Percentiles rank a stretch among this genome's conserved stretches.
phyloP scores from a whole-genome alignment of 176 grass and related monocot species.

The Triticum urartu region DNA sequence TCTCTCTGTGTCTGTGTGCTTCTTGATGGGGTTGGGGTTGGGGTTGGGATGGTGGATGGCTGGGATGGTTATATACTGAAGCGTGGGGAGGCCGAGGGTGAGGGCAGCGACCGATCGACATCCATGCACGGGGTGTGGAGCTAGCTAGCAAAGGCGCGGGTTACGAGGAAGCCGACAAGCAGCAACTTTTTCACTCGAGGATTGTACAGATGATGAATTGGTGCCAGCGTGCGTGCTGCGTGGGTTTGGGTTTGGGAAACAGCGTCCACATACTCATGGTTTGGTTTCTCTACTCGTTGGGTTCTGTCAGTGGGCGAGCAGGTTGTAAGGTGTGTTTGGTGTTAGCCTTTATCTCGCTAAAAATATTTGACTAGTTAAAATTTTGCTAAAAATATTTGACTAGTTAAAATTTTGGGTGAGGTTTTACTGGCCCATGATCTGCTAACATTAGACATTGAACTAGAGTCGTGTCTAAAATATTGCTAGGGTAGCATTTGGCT shows the following conservation, averaged over 20 bases:
- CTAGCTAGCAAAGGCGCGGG: background rate
- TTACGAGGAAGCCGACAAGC: slow-evolving; percentile 30
- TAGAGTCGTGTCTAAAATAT: too few relatives aligned
- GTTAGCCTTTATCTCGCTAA: too few relatives aligned
- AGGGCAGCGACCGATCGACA: background rate
- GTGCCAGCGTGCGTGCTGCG: background rate
- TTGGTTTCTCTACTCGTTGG: too few relatives aligned
- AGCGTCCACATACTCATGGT: background rate
- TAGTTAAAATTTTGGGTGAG: too few relatives aligned
- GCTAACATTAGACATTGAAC: too few relatives aligned
- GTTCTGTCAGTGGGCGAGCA: too few relatives aligned
- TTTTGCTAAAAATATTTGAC: too few relatives aligned
- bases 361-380: too few relatives aligned
- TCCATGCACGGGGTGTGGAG: slow-evolving; percentile 7
- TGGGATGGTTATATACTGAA: background rate
- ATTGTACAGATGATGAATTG: background rate
- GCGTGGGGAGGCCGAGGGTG: background rate
- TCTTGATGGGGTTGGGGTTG: background rate
- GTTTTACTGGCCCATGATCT: too few relatives aligned
- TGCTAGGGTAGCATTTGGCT: too few relatives aligned
- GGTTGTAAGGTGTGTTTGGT: too few relatives aligned
- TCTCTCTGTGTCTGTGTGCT: background rate
- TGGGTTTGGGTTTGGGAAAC: background rate
- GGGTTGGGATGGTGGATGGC: background rate
- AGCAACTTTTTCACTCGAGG: slow-evolving; percentile 15